These are phyloP conservation scores for Dichotomocladium elegans DNA, from an alignment of 371 early-diverging fungal species.

Conservation along the genomic window DNA sequence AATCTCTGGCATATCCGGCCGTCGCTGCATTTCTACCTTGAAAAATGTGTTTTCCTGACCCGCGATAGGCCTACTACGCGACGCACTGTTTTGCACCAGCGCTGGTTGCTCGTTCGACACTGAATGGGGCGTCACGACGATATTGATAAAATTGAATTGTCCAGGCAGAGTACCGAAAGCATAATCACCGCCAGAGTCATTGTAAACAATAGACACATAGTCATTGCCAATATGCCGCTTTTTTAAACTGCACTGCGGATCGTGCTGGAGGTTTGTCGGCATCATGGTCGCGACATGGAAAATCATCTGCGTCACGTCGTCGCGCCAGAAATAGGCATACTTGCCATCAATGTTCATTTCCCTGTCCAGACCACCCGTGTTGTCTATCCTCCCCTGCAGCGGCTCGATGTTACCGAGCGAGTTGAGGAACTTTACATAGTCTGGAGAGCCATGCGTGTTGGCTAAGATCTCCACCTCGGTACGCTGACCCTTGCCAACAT, in stretches of 20 bases:
- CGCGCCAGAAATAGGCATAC: constrained; percentile 79
- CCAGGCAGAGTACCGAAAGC: constrained; percentile 87
- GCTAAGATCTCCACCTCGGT: constrained; percentile 81
- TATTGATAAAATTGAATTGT: constrained; percentile 93
- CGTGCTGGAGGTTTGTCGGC: constrained; percentile 75
- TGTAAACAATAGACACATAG: constrained; percentile 89
- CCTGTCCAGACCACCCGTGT: constrained; percentile 89
- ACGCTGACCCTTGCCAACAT: constrained; percentile 82
- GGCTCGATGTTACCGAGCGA: constrained; percentile 74
- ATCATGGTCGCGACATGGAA: constrained; percentile 94
- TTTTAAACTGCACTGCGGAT: constrained; percentile 76
- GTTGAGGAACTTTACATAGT: constrained; percentile 79
- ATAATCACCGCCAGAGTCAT: constrained; percentile 82
- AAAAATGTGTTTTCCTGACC: constrained; percentile 49
- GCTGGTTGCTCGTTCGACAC: constrained; percentile 27
- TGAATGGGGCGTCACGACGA: constrained; percentile 76
- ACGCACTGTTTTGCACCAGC: too few species aligned
- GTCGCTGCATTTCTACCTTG: constrained; percentile 65
- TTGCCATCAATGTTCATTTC: constrained; percentile 83
- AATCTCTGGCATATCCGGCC: constrained; percentile 80
- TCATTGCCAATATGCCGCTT: constrained; percentile 97
- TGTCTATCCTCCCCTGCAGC: constrained; percentile 51
- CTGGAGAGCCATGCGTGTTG: constrained; percentile 81
- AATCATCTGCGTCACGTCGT: constrained; percentile 83
- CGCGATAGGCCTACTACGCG: too few species aligned